These are phyloP conservation scores for Tulasnella sp. DNA, from an alignment of 768 basidiomycete species.

Conservation along the genomic window DNA sequence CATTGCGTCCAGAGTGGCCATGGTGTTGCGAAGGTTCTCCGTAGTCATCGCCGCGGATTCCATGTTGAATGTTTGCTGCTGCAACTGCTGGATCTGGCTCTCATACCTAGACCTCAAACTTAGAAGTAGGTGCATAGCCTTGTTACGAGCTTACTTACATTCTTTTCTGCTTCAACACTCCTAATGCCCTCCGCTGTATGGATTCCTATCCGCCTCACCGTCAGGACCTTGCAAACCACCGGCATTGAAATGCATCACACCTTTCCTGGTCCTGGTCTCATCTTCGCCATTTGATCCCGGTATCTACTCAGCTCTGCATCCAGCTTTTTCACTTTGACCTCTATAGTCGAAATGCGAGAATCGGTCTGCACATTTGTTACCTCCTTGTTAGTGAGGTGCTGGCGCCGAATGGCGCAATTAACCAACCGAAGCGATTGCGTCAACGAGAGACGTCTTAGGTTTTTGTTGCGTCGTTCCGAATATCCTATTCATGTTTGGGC, in stretches of 20 bases:
- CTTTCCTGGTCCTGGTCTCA: constrained; percentile 93
- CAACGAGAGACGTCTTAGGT: constrained; percentile 79
- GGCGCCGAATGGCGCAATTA: background rate
- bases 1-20: constrained; percentile 99
- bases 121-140: too few species aligned
- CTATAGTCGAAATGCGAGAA: constrained; percentile 75
- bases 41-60: constrained; percentile 92
- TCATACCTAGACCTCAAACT: constrained; percentile 54
- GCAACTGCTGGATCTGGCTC: constrained; percentile 79
- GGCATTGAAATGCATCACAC: constrained; percentile 44
- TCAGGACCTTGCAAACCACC: constrained; percentile 1
- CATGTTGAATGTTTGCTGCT: constrained; percentile 98
- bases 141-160: constrained; percentile 46
- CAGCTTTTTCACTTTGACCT: constrained; percentile 95
- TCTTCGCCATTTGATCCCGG: constrained; percentile 93
- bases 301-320: constrained; percentile 89
- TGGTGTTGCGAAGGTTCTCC: constrained; percentile 97
- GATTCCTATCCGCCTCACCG: constrained; percentile 55
- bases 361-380: constrained; percentile 63
- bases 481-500: constrained; percentile 67
- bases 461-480: constrained; percentile 79
- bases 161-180: constrained; percentile 89
- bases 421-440: constrained; percentile 86
- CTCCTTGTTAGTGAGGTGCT: constrained; percentile 3
- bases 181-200: constrained; percentile 89